Percentiles rank a stretch among this genome's conserved stretches.
Evolutionary conservation across 371 early-diverging fungal genomes (phyloP).

Genomic region (Actinomucor elegans): DNA sequence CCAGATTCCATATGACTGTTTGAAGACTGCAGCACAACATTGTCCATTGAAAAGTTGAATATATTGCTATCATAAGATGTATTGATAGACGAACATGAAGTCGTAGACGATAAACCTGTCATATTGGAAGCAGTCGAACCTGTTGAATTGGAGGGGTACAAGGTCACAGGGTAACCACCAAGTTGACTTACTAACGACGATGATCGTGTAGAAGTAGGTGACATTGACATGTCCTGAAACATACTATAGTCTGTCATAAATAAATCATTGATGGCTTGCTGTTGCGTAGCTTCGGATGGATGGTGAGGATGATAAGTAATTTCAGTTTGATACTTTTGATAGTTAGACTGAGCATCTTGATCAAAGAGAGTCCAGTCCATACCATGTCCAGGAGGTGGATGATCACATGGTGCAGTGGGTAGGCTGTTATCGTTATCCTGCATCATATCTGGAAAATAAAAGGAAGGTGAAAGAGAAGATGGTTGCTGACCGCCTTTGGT

Average conservation of each 20-base stretch:
- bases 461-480: background rate
- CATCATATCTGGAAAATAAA: conserved; percentile 21
- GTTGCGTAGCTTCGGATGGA: background rate
- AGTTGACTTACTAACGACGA: conserved; percentile 2
- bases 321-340: background rate
- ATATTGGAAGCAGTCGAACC: conserved; percentile 9
- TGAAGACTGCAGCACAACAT: conserved; percentile 6
- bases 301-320: background rate
- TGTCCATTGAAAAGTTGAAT: conserved; percentile 12
- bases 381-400: conserved; percentile 3
- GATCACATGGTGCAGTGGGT: background rate
- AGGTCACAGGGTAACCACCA: conserved; percentile 2
- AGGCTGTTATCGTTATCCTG: conserved; percentile 6
- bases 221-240: background rate
- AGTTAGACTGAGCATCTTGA: too few relatives aligned
- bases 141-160: conserved; percentile 17
- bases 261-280: background rate
- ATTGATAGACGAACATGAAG: conserved; percentile 12
- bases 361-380: conserved; percentile 21
- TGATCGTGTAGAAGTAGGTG: conserved; percentile 6
- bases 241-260: background rate
- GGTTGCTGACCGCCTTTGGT: too few relatives aligned
- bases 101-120: conserved; percentile 8
- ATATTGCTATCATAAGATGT: conserved; percentile 17
- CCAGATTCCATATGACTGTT: background rate